Evolutionary conservation across 2,329 filamentous ascomycete species (phyloP), one percentile per base, ranked within the genome.

Genomic region (Aspergillus pseudotamarii): DNA sequence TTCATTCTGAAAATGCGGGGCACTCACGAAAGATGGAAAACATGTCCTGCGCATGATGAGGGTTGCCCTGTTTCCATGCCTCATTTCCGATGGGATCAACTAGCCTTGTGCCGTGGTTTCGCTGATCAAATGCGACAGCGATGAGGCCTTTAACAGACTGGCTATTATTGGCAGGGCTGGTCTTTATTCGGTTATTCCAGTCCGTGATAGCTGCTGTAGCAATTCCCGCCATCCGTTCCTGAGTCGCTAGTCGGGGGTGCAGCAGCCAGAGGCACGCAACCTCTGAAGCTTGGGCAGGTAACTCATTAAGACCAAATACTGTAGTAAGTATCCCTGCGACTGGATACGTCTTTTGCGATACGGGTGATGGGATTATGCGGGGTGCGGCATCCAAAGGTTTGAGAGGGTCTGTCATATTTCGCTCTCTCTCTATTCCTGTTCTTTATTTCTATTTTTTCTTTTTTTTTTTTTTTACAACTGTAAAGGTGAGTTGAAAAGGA

Each of bases 201-300:
- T 88, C 85, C n/a, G 81, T 78, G 57, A 97, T 84, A 14, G 88
- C 83, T 6, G 86, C 85, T n/a, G 84, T 80, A 3, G 93, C 94
- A 59, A 95, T 85, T 32, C 87, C 87, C 1, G 83, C 82, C 94
- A 98, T 97, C 66, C 86, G 86, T 60, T 87, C 86, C 73, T 91
- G 89, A 0, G 83, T 87, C 59, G 89, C 85, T 0, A 90, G 84
- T 28, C 95, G 88, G 3, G 92, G 92, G 74, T 98, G 93, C 21
- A 97, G 86, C 14, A 98, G 88, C 92, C 94, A 97, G n/a, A 98
- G 86, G 71, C 91, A 92, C 28, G 93, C 89, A 41, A 96, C 81
- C 36, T 82, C 79, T 6, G 76, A 77, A 4, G 84, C 80, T 16
- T 83, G 78, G 16, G 74, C n/a, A 1, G 88, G 81, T 0, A 97